These are phyloP conservation scores for Mycena sp. DNA, from an alignment of 1,284 basidiomycete genomes.

Conservation along the genomic window DNA sequence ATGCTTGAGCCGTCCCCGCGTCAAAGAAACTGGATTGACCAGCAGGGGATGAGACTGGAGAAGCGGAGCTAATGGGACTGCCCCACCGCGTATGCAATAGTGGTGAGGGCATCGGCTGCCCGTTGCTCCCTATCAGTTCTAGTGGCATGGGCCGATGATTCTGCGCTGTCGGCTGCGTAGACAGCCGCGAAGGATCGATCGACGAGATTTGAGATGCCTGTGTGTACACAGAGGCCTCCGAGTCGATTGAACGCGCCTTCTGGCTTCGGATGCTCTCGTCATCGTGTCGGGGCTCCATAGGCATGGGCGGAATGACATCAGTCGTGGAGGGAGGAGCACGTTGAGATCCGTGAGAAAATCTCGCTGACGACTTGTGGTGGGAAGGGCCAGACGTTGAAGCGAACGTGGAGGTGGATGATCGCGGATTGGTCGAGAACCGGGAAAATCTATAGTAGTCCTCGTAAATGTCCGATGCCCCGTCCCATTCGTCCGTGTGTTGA, in stretches of 20 bases:
- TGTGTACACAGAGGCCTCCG: constrained; percentile 48
- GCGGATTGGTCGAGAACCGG: constrained; percentile 21
- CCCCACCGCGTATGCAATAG: constrained; percentile 32
- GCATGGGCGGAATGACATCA: constrained; percentile 21
- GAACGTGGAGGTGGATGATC: constrained; percentile 24
- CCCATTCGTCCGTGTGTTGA: constrained; percentile 20
- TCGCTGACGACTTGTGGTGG: constrained; percentile 9
- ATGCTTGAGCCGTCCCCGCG: background rate
- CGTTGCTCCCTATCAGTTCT: constrained; percentile 14
- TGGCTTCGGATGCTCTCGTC: constrained; percentile 6
- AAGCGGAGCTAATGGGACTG: constrained; percentile 29
- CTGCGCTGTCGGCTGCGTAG: constrained; percentile 8
- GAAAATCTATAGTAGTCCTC: constrained; percentile 30
- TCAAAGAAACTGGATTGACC: constrained; percentile 19
- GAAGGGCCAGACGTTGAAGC: constrained; percentile 25
- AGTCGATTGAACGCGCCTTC: constrained; percentile 31
- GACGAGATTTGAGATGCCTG: constrained; percentile 36
- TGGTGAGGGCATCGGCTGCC: constrained; percentile 14
- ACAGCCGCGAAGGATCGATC: constrained; percentile 18
- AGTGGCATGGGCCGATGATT: constrained; percentile 17
- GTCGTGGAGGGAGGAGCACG: constrained; percentile 5
- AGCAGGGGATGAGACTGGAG: constrained; percentile 22
- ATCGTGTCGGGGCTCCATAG: constrained; percentile 16
- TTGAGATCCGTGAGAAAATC: constrained; percentile 24
- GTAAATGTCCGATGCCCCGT: constrained; percentile 26